Base-by-base conservation (phyloP, 306 rosid genomes). In the Trifolium subterraneum region DNA sequence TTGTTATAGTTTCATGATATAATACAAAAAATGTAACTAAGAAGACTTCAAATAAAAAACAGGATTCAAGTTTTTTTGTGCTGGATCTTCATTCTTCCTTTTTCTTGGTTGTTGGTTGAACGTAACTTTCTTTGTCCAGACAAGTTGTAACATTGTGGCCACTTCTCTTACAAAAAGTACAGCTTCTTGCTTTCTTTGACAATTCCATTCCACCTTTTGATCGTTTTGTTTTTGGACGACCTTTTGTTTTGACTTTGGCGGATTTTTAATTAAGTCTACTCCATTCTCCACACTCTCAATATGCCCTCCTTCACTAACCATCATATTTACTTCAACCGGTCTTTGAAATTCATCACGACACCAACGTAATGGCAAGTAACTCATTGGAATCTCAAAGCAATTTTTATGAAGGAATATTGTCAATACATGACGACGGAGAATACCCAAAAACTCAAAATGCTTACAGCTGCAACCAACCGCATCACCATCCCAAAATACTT, bases 151-250 rank as follows among this genome's bases (percentile, higher is more conserved):
- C 9, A 47, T 47, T 15, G 54, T 69, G 63, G 4, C 8, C 14
- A 10, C 6, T 68, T 16, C 29, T 69, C 62, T 18, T 69, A 13
- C 62, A 55, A 55, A 55, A 23, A 4, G 31, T 22, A 31, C 8
- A 50, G 31, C 19, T 31, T 51, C 62, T 31, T 48, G 13, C 7
- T 31, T 11, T 16, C 3, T 51, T 69, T 6, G 1, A 14, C 16
- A 51, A 50, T 69, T 50, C 48, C 2, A 5, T 69, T 69, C 48
- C 48, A 69, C 48, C 33, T 69, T 33, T 50, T 50, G 3, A 16
- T 68, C 18, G 45, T 15, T 27, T 48, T 27, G 44, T 48, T 20
- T 13, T 48, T 6, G 73, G 16, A 68, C 27, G 3, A 68, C 44
- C 60, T 29, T 68, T 68, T 68, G 29, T 29, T 36, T 68, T 15